Evolutionary conservation across 2,329 filamentous ascomycete species (phyloP).

Genomic region (Hymenoscyphus albidus): DNA sequence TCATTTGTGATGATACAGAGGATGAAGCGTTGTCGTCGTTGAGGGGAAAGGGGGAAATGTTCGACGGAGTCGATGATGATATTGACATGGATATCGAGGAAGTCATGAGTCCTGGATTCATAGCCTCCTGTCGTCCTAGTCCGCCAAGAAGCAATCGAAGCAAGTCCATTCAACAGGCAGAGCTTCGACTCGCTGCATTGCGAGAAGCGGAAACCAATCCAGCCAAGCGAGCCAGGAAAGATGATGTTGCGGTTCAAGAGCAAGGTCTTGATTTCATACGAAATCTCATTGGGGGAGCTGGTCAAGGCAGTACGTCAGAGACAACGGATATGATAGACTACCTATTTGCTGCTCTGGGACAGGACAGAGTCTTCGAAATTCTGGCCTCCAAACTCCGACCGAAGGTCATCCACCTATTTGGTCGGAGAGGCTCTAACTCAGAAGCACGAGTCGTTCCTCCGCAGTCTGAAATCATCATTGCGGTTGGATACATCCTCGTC

Average conservation of each 20-base stretch:
- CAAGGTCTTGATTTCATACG: slow-evolving; percentile 86
- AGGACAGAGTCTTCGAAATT: slow-evolving; percentile 75
- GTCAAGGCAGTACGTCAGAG: slow-evolving; percentile 47
- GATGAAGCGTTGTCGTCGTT: slow-evolving; percentile 46
- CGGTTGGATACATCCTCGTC: slow-evolving; percentile 77
- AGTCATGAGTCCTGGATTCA: slow-evolving; percentile 27
- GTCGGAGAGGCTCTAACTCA: slow-evolving; percentile 39
- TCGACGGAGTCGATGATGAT: slow-evolving; percentile 53
- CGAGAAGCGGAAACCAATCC: slow-evolving; percentile 67
- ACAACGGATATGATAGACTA: slow-evolving; percentile 78
- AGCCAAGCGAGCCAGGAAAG: slow-evolving; percentile 63
- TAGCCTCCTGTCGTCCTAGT: slow-evolving; percentile 20
- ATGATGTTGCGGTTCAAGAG: slow-evolving; percentile 84
- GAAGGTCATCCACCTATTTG: slow-evolving; percentile 52
- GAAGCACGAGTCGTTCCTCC: slow-evolving; percentile 53
- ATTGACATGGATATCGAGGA: slow-evolving; percentile 53
- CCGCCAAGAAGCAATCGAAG: slow-evolving; percentile 30
- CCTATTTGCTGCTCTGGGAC: slow-evolving; percentile 70
- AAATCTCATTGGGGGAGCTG: slow-evolving; percentile 71
- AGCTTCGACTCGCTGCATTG: slow-evolving; percentile 47
- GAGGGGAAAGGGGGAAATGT: slow-evolving; percentile 28
- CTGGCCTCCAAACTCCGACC: slow-evolving; percentile 73
- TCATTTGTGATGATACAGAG: slow-evolving; percentile 65
- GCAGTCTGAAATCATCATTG: slow-evolving; percentile 67
- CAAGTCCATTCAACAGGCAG: slow-evolving; percentile 44